Conservation (phyloP, 805 yeast species). For the Saturnispora gosingensis region DNA sequence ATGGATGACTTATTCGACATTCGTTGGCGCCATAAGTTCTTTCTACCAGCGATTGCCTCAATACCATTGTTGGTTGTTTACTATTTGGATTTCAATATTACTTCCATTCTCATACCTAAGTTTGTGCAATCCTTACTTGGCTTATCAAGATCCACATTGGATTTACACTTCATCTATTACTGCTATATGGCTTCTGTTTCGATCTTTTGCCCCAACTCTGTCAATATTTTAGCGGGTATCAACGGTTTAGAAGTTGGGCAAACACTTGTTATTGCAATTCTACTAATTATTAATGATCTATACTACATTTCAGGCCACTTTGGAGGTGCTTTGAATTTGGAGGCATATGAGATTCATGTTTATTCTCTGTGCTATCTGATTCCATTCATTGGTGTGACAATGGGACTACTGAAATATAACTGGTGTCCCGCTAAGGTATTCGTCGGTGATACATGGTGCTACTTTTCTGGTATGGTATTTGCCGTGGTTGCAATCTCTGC, state of each 20-base stretch:
- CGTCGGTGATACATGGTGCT: constrained; percentile 97
- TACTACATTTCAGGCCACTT: constrained; percentile 53
- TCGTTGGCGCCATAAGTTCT: constrained; percentile 95
- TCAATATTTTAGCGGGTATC: constrained; percentile 91
- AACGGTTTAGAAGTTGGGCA: constrained; percentile 98
- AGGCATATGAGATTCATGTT: constrained; percentile 73
- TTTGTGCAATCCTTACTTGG: constrained; percentile 35
- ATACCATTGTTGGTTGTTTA: constrained; percentile 86
- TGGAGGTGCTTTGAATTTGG: constrained; percentile 25
- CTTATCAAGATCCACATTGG: constrained; percentile 35
- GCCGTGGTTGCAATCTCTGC: constrained; percentile 95
- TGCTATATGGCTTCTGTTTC: constrained; percentile 84
- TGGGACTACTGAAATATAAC: constrained; percentile 68
- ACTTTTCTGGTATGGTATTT: constrained; percentile 97
- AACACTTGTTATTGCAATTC: constrained; percentile 63
- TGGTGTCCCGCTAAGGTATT: constrained; percentile 90
- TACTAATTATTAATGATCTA: constrained; percentile 68
- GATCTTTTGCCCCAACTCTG: constrained; percentile 92
- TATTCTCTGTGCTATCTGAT: constrained; percentile 70
- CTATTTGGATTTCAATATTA: constrained; percentile 88
- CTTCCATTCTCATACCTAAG: constrained; percentile 75
- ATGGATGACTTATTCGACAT: constrained; percentile 94
- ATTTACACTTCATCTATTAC: constrained; percentile 75
- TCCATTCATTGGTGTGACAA: constrained; percentile 80
- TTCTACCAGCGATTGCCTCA: constrained; percentile 89